Evolutionary conservation across 1,284 basidiomycete genomes (phyloP), one percentile per base, ranked within the genome.

Genomic region (Lignosus rhinocerotis): DNA sequence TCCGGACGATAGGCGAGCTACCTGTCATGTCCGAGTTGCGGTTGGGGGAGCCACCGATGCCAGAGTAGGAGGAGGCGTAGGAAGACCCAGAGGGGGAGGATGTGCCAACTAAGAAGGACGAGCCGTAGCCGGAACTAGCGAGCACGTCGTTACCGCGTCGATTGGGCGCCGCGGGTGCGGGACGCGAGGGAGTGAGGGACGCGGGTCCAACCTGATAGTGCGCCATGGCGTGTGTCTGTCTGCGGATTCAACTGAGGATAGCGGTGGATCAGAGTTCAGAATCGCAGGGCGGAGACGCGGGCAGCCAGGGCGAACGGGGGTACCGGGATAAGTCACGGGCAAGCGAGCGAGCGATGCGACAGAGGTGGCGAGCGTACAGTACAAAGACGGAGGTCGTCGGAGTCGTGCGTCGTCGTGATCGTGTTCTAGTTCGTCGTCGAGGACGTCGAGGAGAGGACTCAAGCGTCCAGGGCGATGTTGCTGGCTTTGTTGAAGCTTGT

Each of bases 1-100:
- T 79, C 51, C 90, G 76, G 32, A 94, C 78, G 53, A 90, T 75
- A 47, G 80, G 72, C 7, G 72, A 67, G 64, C 70, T 71, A 52
- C 71, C 69, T 44, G 72, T 59, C 25, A 76, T 71, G 39, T 81
- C 79, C 4, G 78, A 74, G 59, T 78, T 80, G 60, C 86, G 80
- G 69, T 83, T 84, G 14, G 90, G 90, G 6, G 89, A 88, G 43
- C 84, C 90, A 52, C 90, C 90, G 64, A 92, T 89, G 59, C 88
- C 87, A 10, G 85, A 83, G 72, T 88, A 88, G 19, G 81, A 79
- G 30, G 80, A 69, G 38, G 78, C 76, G 70, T 85, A 87, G 10
- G 85, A 83, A 0, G 86, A 85, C 51, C 78, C 74, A 6, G 85
- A 82, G 8, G 82, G 79, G 0, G 82, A 79, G 32, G 79, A 75